Base-by-base conservation (phyloP, 148 eudicot genomes). In the Cornus florida region DNA sequence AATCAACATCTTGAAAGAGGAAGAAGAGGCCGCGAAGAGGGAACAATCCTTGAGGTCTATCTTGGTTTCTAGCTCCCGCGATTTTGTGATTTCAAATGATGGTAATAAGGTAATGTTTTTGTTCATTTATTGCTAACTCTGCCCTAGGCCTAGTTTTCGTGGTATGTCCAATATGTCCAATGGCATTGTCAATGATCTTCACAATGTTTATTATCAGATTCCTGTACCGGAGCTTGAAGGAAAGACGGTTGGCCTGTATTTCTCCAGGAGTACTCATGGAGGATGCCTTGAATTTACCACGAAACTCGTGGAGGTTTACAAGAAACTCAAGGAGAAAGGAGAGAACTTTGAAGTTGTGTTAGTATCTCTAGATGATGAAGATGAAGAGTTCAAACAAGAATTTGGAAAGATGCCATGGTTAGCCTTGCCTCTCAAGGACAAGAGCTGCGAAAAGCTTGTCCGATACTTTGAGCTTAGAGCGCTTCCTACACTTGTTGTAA, bases 141-240 rank as follows among this genome's bases (percentile, higher is more conserved):
- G 48, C 48, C 4, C 48, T 43, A 2, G 48, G 48, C 48, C 48
- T 43, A 9, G 6, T 43, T 43, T 43, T 4, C 48, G 2, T 43
- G 4, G 48, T 43, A 43, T 43, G 4, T 43, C 48, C 9, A 43
- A 43, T 43, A 8, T 2, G 48, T 43, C 8, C 8, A 43, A 35
- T 35, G 38, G 38, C 38, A 35, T 35, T 35, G 38, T 35, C 38
- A 35, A 43, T 0, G 48, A 43, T 6, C 48, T 4, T 43, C 48
- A 43, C 48, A 43, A 43, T 43, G 48, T 43, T 43, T 43, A 43
- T 43, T 43, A 43, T 43, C 48, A 94, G 98, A 87, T 90, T 22
- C 88, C 88, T 48, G 83, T 94, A 19, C 74, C 89, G 11, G 90
- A 92, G 81, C 95, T 94, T 73, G 91, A 94, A 84, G 97, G 98